Conservation (phyloP, 345 rosid genomes). For the Pseudoturritis turrita region DNA sequence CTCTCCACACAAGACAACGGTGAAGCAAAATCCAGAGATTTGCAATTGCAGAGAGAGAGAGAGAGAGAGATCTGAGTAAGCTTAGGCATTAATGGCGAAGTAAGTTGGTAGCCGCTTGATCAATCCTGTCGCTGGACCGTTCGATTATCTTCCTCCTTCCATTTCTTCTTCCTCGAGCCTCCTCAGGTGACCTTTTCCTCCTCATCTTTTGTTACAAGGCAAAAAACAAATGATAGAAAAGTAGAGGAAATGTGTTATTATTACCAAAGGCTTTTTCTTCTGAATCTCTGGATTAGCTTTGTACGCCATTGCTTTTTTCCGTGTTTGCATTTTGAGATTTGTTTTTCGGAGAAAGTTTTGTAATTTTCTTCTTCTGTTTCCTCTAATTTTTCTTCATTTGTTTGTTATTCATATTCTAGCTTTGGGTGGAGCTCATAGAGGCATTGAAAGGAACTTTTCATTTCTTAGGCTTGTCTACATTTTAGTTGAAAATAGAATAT, state of each 20-base stretch:
- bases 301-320: neutral
- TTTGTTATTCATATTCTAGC: conserved; percentile 31
- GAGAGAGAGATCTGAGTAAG: conserved; percentile 42
- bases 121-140: neutral
- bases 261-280: neutral
- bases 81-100: conserved; percentile 30
- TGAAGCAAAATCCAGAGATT: neutral
- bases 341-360: neutral
- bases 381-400: neutral
- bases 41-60: conserved; percentile 1
- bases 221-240: neutral
- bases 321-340: conserved; percentile 5
- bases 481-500: too few species aligned
- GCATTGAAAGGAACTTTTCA: neutral
- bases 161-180: neutral
- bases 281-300: neutral
- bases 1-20: conserved; percentile 3
- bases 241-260: neutral
- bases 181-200: neutral
- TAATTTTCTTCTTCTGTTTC: neutral
- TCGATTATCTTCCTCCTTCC: conserved; percentile 5
- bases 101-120: conserved; percentile 18
- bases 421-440: neutral
- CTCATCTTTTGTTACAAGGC: conserved; percentile 20
- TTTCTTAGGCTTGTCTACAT: neutral